Evolutionary conservation across 805 yeast species (phyloP), one percentile per base, ranked within the genome.

Genomic region (Nakazawaea peltata): DNA sequence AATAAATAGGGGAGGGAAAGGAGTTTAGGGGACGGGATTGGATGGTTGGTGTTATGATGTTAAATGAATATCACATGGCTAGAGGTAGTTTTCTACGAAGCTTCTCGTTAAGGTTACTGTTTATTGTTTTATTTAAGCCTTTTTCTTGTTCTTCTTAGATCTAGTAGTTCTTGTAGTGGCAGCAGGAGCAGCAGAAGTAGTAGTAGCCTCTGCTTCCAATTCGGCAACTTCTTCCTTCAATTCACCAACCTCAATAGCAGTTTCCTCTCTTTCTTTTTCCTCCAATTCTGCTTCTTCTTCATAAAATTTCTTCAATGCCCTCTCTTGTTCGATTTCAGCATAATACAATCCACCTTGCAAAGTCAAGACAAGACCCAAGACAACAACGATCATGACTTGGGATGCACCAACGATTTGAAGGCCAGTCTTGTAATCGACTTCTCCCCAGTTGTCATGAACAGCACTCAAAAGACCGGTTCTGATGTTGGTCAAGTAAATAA

Each of bases 381-480:
- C 65, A 36, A 85, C 55, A 7, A 82, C 74, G 45, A 84, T 67
- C 67, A 90, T 79, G 26, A 81, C 70, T 58, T 81, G 80, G 19
- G 92, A 78, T 4, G 97, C 97, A 27, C 92, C 96, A 50, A 92
- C 74, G 26, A 92, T 95, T 44, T 84, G 85, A 49, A 90, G 60
- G 21, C 97, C 97, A 16, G 94, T 84, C 41, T 68, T 67, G 54
- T 72, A 76, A 49, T 83, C 84, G 33, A 92, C 95, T 34, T 90
- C 97, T 45, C 96, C 97, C 97, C 97, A 90, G 41, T 75, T 66
- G 29, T 87, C 88, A 39, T 70, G 57, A 19, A 75, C 47, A 36
- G 85, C 74, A 38, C 88, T 74, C 46, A 71, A 70, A 26, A 79
- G 65, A 36, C 97, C 97, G 35, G 82, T 74, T 51, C 85, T 72